Evolutionary conservation across 2,329 filamentous ascomycete species (phyloP).

Genomic region (Botryotinia convoluta): DNA sequence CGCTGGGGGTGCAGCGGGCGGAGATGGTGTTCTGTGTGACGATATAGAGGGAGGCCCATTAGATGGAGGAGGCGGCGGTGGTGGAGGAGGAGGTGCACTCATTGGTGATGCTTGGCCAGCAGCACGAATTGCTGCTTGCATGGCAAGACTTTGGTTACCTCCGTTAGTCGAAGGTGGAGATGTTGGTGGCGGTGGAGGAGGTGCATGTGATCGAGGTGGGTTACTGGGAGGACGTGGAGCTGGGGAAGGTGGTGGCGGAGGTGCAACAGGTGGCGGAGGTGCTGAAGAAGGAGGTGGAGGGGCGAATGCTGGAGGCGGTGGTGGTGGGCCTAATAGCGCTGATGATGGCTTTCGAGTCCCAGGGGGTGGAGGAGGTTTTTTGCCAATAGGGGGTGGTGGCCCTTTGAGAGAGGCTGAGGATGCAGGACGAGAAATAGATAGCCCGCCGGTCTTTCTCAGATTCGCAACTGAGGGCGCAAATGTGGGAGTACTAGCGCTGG

Average conservation of each 20-base stretch:
- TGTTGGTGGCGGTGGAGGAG: slow-evolving; percentile 38
- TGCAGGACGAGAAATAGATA: slow-evolving; percentile 52
- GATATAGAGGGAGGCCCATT: slow-evolving; percentile 41
- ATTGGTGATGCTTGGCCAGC: slow-evolving; percentile 44
- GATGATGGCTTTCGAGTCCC: slow-evolving; percentile 56
- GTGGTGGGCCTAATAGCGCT: slow-evolving; percentile 36
- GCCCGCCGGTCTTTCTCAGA: slow-evolving; percentile 56
- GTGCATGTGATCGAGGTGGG: slow-evolving; percentile 36
- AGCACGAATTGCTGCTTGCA: slow-evolving; percentile 46
- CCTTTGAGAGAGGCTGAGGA: slow-evolving; percentile 62
- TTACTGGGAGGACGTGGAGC: slow-evolving; percentile 39
- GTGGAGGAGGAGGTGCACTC: slow-evolving; percentile 40
- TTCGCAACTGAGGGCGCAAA: slow-evolving; percentile 56
- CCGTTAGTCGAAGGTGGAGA: slow-evolving; percentile 39
- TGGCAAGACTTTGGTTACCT: slow-evolving; percentile 41
- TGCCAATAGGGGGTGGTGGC: slow-evolving; percentile 75
- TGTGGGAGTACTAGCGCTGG: slow-evolving; percentile 48
- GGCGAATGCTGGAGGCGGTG: slow-evolving; percentile 37
- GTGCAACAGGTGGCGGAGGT: slow-evolving; percentile 39
- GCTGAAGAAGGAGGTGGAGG: slow-evolving; percentile 37
- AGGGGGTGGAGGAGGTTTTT: slow-evolving; percentile 67
- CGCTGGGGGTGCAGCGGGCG: slow-evolving; percentile 37
- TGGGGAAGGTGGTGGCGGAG: slow-evolving; percentile 39
- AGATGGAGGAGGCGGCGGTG: slow-evolving; percentile 40
- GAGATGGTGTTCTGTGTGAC: slow-evolving; percentile 41